A percentile compares a stretch with the other conserved stretches of the same genome.
phyloP scores from a whole-genome alignment of 768 basidiomycete species.

The Kondoa subrosea region DNA sequence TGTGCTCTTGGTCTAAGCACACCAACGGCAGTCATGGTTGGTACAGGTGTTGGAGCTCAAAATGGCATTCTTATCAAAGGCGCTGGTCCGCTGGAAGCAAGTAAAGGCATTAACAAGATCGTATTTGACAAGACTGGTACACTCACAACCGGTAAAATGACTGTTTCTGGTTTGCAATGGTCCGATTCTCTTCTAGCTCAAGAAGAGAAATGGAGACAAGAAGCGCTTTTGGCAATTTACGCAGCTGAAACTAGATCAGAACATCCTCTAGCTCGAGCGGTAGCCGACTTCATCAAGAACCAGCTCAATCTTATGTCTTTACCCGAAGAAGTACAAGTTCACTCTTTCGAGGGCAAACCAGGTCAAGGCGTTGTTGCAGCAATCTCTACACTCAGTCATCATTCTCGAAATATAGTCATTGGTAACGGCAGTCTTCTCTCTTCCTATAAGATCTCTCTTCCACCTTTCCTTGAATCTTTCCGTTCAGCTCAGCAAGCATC shows the following conservation, averaged over 20 bases:
- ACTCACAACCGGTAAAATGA: constrained; percentile 83
- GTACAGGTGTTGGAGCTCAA: constrained; percentile 87
- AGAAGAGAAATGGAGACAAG: constrained; percentile 23
- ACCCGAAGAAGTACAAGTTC: constrained; percentile 44
- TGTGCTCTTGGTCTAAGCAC: constrained; percentile 92
- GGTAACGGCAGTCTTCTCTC: constrained; percentile 57
- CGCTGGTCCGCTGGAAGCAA: constrained; percentile 81
- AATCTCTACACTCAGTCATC: constrained; percentile 33
- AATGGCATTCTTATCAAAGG: constrained; percentile 98
- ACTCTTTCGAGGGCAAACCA: constrained; percentile 68
- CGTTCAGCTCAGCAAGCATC: constrained; percentile 50
- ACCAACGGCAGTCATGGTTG: constrained; percentile 98
- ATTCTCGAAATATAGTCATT: constrained; percentile 41
- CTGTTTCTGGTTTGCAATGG: constrained; percentile 63
- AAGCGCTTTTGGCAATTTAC: constrained; percentile 60
- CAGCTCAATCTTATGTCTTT: constrained; percentile 37
- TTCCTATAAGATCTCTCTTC: constrained; percentile 38
- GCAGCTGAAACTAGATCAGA: constrained; percentile 82
- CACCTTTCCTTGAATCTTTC: constrained; percentile 47
- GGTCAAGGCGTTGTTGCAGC: constrained; percentile 48
- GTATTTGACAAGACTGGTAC: constrained; percentile 97
- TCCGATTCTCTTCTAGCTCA: constrained; percentile 26
- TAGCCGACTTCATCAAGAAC: constrained; percentile 63
- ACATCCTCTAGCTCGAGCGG: constrained; percentile 87
- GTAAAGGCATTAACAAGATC: constrained; percentile 59